Base-by-base conservation (phyloP, 805 yeast species). In the Cyberlindnera maritima region DNA sequence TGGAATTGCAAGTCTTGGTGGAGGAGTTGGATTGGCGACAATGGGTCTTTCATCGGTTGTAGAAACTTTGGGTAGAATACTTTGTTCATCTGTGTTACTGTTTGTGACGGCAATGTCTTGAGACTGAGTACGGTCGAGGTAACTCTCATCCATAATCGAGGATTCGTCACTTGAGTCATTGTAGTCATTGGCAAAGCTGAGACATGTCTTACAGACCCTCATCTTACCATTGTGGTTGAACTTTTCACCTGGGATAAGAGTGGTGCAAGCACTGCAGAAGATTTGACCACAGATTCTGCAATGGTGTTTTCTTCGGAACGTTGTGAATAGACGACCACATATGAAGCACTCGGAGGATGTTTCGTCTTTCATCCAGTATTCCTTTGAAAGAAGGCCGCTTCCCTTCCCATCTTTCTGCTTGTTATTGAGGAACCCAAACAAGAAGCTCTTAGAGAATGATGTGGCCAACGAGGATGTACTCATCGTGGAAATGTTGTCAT, bases 221-320 rank as follows among this genome's bases (percentile, higher is more conserved):
- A 85, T 76, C 60, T 76, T 83, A 17, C 91, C 95, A 21, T 72
- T 72, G 55, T 76, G 72, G 35, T 81, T 76, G 71, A 88, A 74
- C 63, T 73, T 73, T 43, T 79, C 76, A 41, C 94, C 88, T 49
- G 85, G 59, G 58, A 88, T 68, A 58, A 89, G 77, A 3, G 78
- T 68, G 0, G 97, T 88, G 64, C 99, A 92, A 10, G 76, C 74
- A 37, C 85, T 76, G 65, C 99, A 92, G 61, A 91, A 92, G 41
- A 92, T 91, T 64, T 91, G 96, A 2, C 99, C 99, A 67, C 99
- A 92, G 31, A 92, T 82, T 44, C 99, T 71, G 61, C 99, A 92
- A 65, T 92, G 99, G 62, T 92, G 99, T 54, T 88, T 86, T 55
- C 99, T 73, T 62, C 97, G 71, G 67, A 90, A 91, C 0, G 97